Evolutionary conservation across 768 basidiomycete genomes (phyloP).

Genomic region (Podaxis sp.): DNA sequence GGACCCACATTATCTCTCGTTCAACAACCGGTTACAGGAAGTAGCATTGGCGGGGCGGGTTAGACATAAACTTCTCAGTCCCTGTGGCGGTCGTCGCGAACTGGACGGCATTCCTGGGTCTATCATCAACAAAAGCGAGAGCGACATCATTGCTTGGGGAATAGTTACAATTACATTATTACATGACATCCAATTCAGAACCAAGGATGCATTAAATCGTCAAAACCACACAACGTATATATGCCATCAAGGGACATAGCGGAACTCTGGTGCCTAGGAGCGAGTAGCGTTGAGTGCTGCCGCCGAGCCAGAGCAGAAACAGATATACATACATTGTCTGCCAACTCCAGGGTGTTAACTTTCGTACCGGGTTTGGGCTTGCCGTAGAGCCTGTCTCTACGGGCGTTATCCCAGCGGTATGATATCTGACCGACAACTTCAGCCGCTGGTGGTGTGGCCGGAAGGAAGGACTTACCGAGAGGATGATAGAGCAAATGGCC

Average conservation of each 20-base stretch:
- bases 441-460: neutral
- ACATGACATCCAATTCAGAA: neutral
- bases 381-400: conserved; percentile 54
- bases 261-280: conserved; percentile 57
- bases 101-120: no score
- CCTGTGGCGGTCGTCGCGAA: no score
- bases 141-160: neutral
- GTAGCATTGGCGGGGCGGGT: no score
- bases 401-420: conserved; percentile 61
- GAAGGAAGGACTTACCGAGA: conserved; percentile 42
- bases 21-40: no score
- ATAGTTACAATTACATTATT: neutral
- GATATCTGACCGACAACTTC: conserved; percentile 45
- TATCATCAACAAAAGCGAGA: neutral
- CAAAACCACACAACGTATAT: neutral
- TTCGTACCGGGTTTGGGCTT: conserved; percentile 42
- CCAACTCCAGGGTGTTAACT: conserved; percentile 64
- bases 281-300: neutral
- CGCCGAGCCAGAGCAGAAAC: neutral
- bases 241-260: conserved; percentile 34
- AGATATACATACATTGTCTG: conserved; percentile 55
- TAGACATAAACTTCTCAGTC: no score
- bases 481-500: conserved; percentile 48
- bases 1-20: no score
- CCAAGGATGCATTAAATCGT: neutral